Conservation (phyloP, 805 yeast species). For the Candida ulmi region DNA sequence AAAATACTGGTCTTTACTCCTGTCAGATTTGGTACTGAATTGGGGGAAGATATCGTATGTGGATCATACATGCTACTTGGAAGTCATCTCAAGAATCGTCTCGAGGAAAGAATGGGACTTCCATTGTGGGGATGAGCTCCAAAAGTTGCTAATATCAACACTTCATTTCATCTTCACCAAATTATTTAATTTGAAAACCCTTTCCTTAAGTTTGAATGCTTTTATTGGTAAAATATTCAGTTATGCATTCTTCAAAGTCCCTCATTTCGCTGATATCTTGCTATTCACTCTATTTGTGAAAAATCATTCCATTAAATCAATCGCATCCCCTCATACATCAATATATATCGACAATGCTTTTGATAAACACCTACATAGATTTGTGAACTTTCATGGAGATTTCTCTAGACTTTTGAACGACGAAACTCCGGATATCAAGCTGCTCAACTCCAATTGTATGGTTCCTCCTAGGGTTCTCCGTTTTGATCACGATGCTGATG, state of each 20-base stretch:
- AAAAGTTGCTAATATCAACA: slow-evolving; percentile 2
- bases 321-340: slow-evolving; percentile 1
- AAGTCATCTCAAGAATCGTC: slow-evolving; percentile 27
- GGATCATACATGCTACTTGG: slow-evolving; percentile 25
- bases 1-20: slow-evolving; percentile 7
- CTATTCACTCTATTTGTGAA: slow-evolving; percentile 53
- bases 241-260: slow-evolving; percentile 42
- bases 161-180: slow-evolving; percentile 8
- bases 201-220: slow-evolving; percentile 23
- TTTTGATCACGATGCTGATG: slow-evolving; percentile 23
- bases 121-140: slow-evolving; percentile 13
- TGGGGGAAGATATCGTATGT: slow-evolving; percentile 8
- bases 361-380: slow-evolving; percentile 8
- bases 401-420: slow-evolving; percentile 1
- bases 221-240: slow-evolving; percentile 63
- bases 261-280: slow-evolving; percentile 45
- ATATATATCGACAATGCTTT: slow-evolving; percentile 1
- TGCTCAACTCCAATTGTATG: slow-evolving; percentile 30
- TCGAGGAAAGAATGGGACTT: slow-evolving; percentile 17
- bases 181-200: slow-evolving; percentile 12
- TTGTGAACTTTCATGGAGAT: slow-evolving; percentile 16
- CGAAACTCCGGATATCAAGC: slow-evolving; percentile 21
- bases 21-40: slow-evolving; percentile 5
- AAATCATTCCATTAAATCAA: slow-evolving; percentile 34
- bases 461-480: slow-evolving; percentile 27